These are phyloP conservation scores for Fusarium metavorans DNA, from an alignment of 2,329 filamentous ascomycete genomes.

Conservation along the genomic window DNA sequence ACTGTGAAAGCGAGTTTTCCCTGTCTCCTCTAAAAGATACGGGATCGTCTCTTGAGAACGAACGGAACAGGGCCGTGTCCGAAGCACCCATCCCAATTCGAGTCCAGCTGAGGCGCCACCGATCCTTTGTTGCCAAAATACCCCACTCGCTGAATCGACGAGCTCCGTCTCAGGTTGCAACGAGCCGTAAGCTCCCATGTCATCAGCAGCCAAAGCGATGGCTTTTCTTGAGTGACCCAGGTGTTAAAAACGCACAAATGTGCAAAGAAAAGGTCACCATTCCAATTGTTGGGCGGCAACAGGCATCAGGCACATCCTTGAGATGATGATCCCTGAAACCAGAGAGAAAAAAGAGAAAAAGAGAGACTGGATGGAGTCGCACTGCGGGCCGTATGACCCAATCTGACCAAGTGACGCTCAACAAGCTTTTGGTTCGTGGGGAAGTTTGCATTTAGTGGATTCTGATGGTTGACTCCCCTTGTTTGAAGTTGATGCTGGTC, in stretches of 20 bases:
- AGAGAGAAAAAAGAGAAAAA: constrained; percentile 26
- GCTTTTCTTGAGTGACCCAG: background rate
- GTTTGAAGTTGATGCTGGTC: constrained; percentile 12
- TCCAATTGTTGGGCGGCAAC: background rate
- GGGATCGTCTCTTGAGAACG: background rate
- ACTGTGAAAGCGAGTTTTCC: background rate
- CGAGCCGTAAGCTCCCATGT: background rate
- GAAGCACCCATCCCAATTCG: background rate
- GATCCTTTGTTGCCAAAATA: background rate
- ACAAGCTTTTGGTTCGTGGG: constrained; percentile 40
- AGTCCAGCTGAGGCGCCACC: background rate
- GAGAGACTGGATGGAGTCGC: constrained; percentile 20
- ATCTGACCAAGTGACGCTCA: constrained; percentile 30
- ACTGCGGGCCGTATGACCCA: constrained; percentile 29
- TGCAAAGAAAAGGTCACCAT: background rate
- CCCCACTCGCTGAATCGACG: background rate
- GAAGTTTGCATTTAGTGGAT: constrained; percentile 33
- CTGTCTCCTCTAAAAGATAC: background rate
- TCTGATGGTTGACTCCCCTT: constrained; percentile 18
- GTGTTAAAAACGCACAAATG: background rate
- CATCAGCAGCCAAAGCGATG: background rate
- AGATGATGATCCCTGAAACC: constrained; percentile 10
- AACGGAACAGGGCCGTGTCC: background rate
- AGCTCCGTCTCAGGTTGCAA: background rate
- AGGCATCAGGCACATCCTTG: background rate